These are phyloP conservation scores for Ascobolus immersus DNA, from an alignment of 495 filamentous ascomycete species.

Conservation along the genomic window DNA sequence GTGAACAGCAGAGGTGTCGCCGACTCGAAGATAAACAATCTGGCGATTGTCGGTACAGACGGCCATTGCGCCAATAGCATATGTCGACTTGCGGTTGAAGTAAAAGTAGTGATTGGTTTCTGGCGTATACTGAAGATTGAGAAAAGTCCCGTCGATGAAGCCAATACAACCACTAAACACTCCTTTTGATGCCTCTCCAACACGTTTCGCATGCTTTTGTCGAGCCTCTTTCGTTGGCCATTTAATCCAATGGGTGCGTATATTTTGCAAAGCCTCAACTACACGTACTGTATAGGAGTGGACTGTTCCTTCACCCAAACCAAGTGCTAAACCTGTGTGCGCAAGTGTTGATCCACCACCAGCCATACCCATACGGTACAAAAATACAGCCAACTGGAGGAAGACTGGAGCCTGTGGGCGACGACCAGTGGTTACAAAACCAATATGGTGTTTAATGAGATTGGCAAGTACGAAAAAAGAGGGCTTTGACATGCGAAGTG, in stretches of 20 bases:
- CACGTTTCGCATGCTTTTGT: background rate
- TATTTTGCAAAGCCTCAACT: background rate
- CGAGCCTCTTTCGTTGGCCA: background rate
- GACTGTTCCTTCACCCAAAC: background rate
- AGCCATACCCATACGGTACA: background rate
- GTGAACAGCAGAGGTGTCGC: background rate
- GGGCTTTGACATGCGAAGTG: too few species aligned
- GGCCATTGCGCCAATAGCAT: background rate
- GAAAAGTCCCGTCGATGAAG: slow-evolving; percentile 2
- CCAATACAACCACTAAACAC: background rate
- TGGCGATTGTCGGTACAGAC: background rate
- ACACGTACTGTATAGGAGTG: background rate
- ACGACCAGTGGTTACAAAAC: too few species aligned
- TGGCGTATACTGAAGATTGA: background rate
- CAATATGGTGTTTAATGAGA: too few species aligned
- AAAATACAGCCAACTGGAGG: slow-evolving; percentile 3
- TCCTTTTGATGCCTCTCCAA: background rate
- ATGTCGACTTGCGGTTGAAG: background rate
- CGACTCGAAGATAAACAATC: background rate
- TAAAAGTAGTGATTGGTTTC: background rate
- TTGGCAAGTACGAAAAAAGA: too few species aligned
- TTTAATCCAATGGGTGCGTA: background rate
- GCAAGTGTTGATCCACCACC: background rate
- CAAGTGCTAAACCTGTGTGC: background rate
- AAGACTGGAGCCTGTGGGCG: too few species aligned